phyloP scores from a whole-genome alignment of 345 rosid genomes.

The Rhizophora apiculata region DNA sequence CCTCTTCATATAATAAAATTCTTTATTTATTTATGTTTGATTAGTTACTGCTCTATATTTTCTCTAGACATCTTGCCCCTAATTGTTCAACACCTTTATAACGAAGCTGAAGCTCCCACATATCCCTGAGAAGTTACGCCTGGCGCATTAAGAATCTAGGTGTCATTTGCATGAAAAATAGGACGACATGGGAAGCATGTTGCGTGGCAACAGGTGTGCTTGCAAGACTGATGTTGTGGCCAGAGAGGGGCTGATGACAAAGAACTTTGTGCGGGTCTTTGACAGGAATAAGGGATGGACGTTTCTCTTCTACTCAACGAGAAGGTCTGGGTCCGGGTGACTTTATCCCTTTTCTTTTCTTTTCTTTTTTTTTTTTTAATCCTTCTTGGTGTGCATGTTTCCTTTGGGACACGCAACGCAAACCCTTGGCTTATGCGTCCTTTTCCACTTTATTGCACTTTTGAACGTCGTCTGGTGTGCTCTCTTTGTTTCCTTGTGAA shows the following conservation, averaged over 20 bases:
- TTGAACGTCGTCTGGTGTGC: conserved; percentile 17
- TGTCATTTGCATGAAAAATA: conserved; percentile 10
- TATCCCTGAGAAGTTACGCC: conserved; percentile 7
- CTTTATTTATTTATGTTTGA: no score
- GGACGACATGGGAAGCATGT: conserved; percentile 20
- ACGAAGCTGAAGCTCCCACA: no score
- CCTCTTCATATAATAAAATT: no score
- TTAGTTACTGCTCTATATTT: no score
- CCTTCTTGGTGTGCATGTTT: conserved; percentile 16
- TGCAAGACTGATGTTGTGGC: neutral
- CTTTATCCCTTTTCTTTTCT: no score
- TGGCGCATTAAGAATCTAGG: conserved; percentile 14
- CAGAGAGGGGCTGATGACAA: no score
- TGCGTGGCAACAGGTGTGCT: conserved; percentile 3
- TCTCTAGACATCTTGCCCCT: no score
- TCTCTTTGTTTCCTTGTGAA: conserved; percentile 16
- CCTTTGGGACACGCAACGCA: conserved; percentile 23
- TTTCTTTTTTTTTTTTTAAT: no score
- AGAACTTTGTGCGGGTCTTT: neutral
- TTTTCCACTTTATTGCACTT: conserved; percentile 7
- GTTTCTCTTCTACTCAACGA: neutral
- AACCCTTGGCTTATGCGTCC: conserved; percentile 15
- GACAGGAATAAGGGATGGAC: conserved; percentile 11
- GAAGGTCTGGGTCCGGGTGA: neutral
- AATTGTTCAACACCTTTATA: no score